Base-by-base conservation (phyloP, 2,329 filamentous ascomycete species). In the Aspergillus candidus region DNA sequence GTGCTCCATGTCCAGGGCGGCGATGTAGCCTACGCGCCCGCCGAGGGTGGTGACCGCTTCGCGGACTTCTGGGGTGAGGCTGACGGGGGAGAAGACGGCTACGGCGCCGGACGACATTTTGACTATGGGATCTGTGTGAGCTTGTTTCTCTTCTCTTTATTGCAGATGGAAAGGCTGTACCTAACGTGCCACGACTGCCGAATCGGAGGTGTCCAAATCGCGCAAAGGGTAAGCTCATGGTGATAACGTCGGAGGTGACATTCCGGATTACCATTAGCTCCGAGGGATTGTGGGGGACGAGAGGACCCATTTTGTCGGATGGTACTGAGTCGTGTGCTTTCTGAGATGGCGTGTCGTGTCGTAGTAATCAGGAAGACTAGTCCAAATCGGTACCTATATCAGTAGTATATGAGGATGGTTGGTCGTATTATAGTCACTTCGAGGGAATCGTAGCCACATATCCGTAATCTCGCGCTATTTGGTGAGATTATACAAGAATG, bases 241-340 rank as follows among this genome's bases (percentile, higher is more conserved):
- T 70, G 17, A 69, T 55, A 43, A 95, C 77, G 54, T 84, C 83
- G 11, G 87, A 85, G 2, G 86, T 87, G 56, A 97, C 71, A 56
- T 89, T 78, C 51, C 91, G 86, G 59, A 94, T 91, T 49, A 95
- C 88, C 84, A 95, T 94, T 51, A 93, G 83, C 59, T 87, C 80
- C 13, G 82, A 78, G 11, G 90, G 89, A 57, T 91, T 83, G 12
- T 70, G 58, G 4, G 84, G 84, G 44, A 86, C 76, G 43, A 88
- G 77, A 17, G 59, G 55, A 40, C 60, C 56, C 50, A 53, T 61
- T 40, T 22, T 46, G 29, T 30, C 27, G 22, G 49, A 29, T 30
- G 46, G 32, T 27, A 18, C 27, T 48, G 38, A 27, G 7, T 10
- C 22, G 22, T 27, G 6, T 27, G 18, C 18, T 22, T 22, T 22